Percentiles rank a stretch among this genome's conserved stretches.
These are phyloP conservation scores for Vanrija pseudolonga DNA, from an alignment of 1,284 basidiomycete genomes.

Conservation along the genomic window DNA sequence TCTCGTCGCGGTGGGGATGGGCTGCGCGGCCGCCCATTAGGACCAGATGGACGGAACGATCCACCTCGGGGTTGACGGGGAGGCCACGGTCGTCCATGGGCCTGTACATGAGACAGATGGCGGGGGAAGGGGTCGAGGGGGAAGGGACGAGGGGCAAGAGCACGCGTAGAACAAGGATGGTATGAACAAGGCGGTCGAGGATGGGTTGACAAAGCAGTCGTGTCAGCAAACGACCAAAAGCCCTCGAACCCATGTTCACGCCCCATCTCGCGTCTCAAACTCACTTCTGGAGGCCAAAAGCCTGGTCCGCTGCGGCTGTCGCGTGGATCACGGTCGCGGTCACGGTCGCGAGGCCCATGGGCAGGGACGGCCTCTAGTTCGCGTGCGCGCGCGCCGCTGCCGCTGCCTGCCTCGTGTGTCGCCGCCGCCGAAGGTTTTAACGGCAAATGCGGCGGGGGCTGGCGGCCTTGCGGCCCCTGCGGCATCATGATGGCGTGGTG, in stretches of 20 bases:
- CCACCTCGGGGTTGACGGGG: conserved; percentile 1
- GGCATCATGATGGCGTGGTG: conserved; percentile 14
- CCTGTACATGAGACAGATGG: not conserved
- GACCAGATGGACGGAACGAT: conserved; percentile 10
- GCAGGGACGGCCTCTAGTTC: conserved; percentile 21
- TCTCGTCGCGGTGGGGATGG: conserved; percentile 13
- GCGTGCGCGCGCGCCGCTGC: conserved; percentile 9
- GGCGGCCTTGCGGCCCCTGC: conserved; percentile 21
- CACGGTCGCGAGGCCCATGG: conserved; percentile 5
- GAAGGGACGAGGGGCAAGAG: not conserved
- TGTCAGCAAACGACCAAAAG: too few relatives aligned
- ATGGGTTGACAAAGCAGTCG: too few relatives aligned
- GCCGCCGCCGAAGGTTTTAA: conserved; percentile 16
- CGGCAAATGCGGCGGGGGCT: conserved; percentile 20
- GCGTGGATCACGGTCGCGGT: not conserved
- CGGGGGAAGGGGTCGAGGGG: not conserved
- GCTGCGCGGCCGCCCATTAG: conserved; percentile 12
- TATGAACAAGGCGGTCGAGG: not conserved
- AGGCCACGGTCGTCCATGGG: conserved; percentile 8
- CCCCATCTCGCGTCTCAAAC: not conserved
- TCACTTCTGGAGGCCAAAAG: conserved; percentile 12
- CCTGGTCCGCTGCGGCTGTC: not conserved
- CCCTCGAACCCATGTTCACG: too few relatives aligned
- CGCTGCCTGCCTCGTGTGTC: not conserved
- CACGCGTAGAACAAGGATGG: not conserved